Conservation (phyloP, 106 monocot species). For the Vanilla planifolia region DNA sequence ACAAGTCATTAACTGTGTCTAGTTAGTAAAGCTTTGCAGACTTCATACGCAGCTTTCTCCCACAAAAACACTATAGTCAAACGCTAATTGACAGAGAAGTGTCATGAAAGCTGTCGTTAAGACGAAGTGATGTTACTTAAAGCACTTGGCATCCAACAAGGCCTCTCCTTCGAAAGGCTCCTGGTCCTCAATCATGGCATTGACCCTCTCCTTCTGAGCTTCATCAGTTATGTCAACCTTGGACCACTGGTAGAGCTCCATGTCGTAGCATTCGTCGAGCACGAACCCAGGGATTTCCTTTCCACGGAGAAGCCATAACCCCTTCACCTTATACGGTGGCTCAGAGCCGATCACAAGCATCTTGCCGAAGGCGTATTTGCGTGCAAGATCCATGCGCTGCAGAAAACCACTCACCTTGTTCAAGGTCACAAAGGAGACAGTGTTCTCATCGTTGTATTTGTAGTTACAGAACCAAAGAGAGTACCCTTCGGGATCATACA, state of each 20-base stretch:
- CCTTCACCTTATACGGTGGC: conserved; percentile 62
- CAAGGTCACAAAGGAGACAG: conserved; percentile 53
- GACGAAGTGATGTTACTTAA: conserved; percentile 27
- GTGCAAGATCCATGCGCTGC: conserved; percentile 63
- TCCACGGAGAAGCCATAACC: conserved; percentile 64
- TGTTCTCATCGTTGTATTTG: conserved; percentile 69
- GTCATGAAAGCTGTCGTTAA: not conserved
- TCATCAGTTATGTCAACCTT: conserved; percentile 50
- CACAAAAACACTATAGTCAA: too few relatives aligned
- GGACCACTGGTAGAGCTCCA: conserved; percentile 64
- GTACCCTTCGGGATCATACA: conserved; percentile 68
- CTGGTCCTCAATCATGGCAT: conserved; percentile 68
- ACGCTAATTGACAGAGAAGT: conserved; percentile 2
- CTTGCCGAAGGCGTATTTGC: conserved; percentile 71
- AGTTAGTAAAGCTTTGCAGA: too few relatives aligned
- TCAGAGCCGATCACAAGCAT: conserved; percentile 57
- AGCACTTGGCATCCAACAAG: conserved; percentile 59
- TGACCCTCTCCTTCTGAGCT: conserved; percentile 60
- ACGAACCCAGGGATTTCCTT: conserved; percentile 49
- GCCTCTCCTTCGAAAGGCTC: conserved; percentile 66
- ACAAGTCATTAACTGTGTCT: too few relatives aligned
- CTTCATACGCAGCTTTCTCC: too few relatives aligned
- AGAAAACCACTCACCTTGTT: conserved; percentile 68
- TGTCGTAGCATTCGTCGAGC: conserved; percentile 61
- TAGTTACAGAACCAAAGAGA: conserved; percentile 70